These are phyloP conservation scores for Bipolaris cookei DNA, from an alignment of 2,329 filamentous ascomycete genomes.

Conservation along the genomic window DNA sequence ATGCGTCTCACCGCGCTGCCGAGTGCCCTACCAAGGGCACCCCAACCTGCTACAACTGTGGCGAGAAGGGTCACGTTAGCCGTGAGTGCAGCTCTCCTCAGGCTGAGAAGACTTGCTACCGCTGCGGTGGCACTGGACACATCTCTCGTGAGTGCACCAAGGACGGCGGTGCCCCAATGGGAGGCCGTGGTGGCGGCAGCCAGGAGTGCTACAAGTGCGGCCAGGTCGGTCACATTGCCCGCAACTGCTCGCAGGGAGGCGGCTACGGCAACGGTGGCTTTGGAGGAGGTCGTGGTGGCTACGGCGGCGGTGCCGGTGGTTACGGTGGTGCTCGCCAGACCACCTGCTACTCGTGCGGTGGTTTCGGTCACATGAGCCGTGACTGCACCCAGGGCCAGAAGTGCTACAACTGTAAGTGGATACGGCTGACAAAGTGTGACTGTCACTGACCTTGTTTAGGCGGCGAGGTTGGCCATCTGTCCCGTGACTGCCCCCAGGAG, in stretches of 20 bases:
- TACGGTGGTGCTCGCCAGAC: constrained; percentile 52
- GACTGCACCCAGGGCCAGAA: constrained; percentile 99
- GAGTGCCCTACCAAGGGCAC: constrained; percentile 60
- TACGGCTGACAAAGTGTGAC: constrained; percentile 1
- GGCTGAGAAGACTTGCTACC: constrained; percentile 79
- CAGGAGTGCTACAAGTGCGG: constrained; percentile 97
- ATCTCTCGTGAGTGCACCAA: constrained; percentile 83
- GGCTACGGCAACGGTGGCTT: constrained; percentile 51
- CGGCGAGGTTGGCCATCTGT: constrained; percentile 90
- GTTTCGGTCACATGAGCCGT: constrained; percentile 95
- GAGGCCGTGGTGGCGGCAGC: constrained; percentile 53
- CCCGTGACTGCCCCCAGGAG: constrained; percentile 94
- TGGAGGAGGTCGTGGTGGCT: constrained; percentile 55
- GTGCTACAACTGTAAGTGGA: constrained; percentile 91
- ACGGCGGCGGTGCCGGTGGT: constrained; percentile 51
- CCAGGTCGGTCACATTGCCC: constrained; percentile 94
- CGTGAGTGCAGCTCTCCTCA: constrained; percentile 89
- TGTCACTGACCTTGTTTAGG: constrained; percentile 52
- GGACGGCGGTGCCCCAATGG: constrained; percentile 57
- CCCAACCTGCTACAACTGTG: constrained; percentile 58
- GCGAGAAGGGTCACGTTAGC: constrained; percentile 60
- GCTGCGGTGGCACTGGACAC: constrained; percentile 83
- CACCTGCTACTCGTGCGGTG: constrained; percentile 98
- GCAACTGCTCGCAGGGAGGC: constrained; percentile 77
- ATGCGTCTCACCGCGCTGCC: constrained; percentile 57